These are phyloP conservation scores for Aspergillus costaricaensis DNA, from an alignment of 2,329 filamentous ascomycete species.

Conservation along the genomic window DNA sequence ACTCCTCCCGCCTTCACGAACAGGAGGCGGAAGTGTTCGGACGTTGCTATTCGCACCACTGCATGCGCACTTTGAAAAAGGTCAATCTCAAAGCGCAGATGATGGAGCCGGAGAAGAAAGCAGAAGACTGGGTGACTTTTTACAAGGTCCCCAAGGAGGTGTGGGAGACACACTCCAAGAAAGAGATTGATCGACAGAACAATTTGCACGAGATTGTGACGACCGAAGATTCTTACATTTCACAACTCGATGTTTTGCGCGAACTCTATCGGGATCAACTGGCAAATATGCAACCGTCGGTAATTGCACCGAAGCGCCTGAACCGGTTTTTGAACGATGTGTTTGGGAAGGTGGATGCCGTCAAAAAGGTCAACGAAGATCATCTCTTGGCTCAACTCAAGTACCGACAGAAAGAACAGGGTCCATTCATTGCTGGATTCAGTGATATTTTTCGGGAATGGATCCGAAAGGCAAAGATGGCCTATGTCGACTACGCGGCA, in stretches of 20 bases:
- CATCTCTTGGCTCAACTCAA: slow-evolving; percentile 90
- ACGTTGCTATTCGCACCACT: slow-evolving; percentile 91
- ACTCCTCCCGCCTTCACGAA: slow-evolving; percentile 77
- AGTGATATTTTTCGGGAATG: slow-evolving; percentile 98
- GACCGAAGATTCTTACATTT: slow-evolving; percentile 88
- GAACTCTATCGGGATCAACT: slow-evolving; percentile 84
- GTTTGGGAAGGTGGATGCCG: slow-evolving; percentile 86
- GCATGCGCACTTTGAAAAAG: slow-evolving; percentile 91
- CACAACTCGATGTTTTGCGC: slow-evolving; percentile 81
- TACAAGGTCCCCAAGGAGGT: slow-evolving; percentile 81
- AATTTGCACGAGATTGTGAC: slow-evolving; percentile 94
- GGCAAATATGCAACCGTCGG: slow-evolving; percentile 69
- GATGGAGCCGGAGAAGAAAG: slow-evolving; percentile 67
- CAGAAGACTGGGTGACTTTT: slow-evolving; percentile 85
- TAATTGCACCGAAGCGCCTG: slow-evolving; percentile 76
- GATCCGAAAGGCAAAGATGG: slow-evolving; percentile 87
- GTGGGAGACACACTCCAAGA: slow-evolving; percentile 70
- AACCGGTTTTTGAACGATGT: slow-evolving; percentile 80
- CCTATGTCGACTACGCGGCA: slow-evolving; percentile 90
- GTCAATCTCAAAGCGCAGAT: slow-evolving; percentile 78
- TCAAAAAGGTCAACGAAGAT: slow-evolving; percentile 90
- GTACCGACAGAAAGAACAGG: slow-evolving; percentile 94
- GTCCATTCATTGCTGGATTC: slow-evolving; percentile 89
- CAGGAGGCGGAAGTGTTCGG: slow-evolving; percentile 62
- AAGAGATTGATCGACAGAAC: slow-evolving; percentile 91